phyloP scores from a whole-genome alignment of 169 alveolate genomes.

The Theileria annulata region DNA sequence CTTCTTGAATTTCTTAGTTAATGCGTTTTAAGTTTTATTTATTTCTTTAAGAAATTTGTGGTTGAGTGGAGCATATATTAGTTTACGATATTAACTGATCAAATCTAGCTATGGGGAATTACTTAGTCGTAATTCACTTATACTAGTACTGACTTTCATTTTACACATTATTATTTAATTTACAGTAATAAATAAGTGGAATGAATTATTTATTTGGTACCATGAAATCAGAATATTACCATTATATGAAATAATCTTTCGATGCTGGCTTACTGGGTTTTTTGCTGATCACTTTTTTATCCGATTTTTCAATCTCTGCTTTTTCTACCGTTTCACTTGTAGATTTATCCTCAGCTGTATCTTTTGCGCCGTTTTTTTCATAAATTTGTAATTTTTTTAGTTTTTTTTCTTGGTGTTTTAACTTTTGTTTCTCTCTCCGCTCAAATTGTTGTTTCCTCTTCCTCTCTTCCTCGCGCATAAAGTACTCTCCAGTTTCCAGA shows the following conservation, averaged over 20 bases:
- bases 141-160: no score
- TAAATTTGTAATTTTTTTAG: constrained; percentile 17
- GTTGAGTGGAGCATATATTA: not conserved
- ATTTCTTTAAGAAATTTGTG: not conserved
- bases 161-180: not conserved
- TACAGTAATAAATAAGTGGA: not conserved
- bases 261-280: not conserved
- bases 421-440: constrained; percentile 47
- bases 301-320: not conserved
- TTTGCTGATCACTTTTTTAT: not conserved
- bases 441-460: constrained; percentile 48
- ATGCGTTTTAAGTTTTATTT: not conserved
- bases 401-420: constrained; percentile 40
- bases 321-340: not conserved
- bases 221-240: not conserved
- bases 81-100: not conserved
- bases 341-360: not conserved
- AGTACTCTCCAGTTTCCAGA: constrained; percentile 97
- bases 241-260: not conserved
- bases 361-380: constrained; percentile 30
- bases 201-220: no score
- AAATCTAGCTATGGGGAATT: not conserved
- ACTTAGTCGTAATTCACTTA: not conserved
- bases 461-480: constrained; percentile 80
- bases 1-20: not conserved